Evolutionary conservation across 495 filamentous ascomycete species (phyloP), one percentile per base, ranked within the genome.

Genomic region (Talaromyces thailandensis): DNA sequence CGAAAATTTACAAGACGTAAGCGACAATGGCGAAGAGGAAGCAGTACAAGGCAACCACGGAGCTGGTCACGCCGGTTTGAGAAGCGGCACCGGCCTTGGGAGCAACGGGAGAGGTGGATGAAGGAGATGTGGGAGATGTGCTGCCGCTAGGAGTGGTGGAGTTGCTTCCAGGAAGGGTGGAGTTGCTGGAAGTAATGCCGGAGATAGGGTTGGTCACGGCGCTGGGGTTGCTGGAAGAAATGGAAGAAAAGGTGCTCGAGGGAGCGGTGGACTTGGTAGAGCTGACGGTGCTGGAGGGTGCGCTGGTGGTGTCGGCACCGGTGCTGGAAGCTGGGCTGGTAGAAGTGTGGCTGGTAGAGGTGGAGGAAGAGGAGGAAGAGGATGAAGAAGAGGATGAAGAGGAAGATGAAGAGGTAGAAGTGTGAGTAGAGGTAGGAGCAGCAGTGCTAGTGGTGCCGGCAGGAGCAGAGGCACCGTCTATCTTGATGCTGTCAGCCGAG

Each of bases 401-500:
- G 2, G 61, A n/a, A 8, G 53, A 29, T 0, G 61, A 21, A n/a
- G 26, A 12, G 28, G 32, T 29, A 32, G 55, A 31, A 57, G 55
- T 57, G 12, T 37, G 61, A 48, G 28, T 23, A 6, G 50, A 35
- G 12, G 50, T 25, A 21, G 61, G 32, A 51, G 52, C 28, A 24
- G 31, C 56, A 35, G 31, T 18, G 32, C 55, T 35, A 29, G 61
- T 56, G 25, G 32, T 26, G 25, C 37, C 12, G 23, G 11, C 51
- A 26, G 62, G 28, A 45, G 55, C 25, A 32, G 51, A 18, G 55
- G 40, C 37, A 32, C 59, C 40, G 21, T 48, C 53, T 53, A 65
- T 52, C 64, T 75, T 70, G 65, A 77, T 79, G 69, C 75, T 75
- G 51, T 67, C 25, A 60, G 57, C 72, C 45, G 62, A 66, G 43